Base-by-base conservation (phyloP, 108 stramenopile species). In the Nitzschia sp. region DNA sequence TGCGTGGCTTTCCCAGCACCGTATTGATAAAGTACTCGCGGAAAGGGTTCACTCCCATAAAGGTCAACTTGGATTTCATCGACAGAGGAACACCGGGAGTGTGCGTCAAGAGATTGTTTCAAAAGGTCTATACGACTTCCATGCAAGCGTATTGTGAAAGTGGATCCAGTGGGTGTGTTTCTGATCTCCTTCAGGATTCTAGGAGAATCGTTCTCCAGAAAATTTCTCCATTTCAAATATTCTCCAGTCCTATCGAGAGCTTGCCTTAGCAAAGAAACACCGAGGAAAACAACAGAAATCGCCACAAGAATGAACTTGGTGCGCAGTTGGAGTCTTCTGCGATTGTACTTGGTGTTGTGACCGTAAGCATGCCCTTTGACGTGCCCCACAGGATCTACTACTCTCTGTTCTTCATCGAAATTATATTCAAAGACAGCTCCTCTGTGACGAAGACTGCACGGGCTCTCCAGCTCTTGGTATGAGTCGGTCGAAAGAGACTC, bases 1-100 rank as follows among this genome's bases (percentile, higher is more conserved):
- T 33, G 5, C 21, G 53, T 36, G 17, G 47, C 66, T 30, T 69
- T 69, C 17, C 63, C 30, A 4, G 55, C 45, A 15, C 44, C 57
- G 31, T 54, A 54, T 2, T 26, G 23, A 17, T 46, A 69, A 29
- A 58, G 23, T 13, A 34, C 35, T 17, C 28, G 25, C 21, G 68
- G 68, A 29, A 69, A 16, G 23, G 11, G n/a, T 8, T 2, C n/a
- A 3, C 28, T 19, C 0, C 57, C 68, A 3, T 9, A 5, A 52
- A 58, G 58, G 31, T 69, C 68, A 9, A 69, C 4, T 47, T 69
- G 68, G n/a, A 69, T 47, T 58, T 57, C 68, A 31, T 58, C 30
- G 13, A 69, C 68, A 4, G 56, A 58, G 11, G 56, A 54, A 54
- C 68, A 69, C 31, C n/a, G 17, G 19, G 53, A 23, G n/a, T 69